A percentile compares a stretch with the other conserved stretches of the same genome.
Conservation (phyloP, 169 alveolate genomes). For the Perkinsus olseni region DNA sequence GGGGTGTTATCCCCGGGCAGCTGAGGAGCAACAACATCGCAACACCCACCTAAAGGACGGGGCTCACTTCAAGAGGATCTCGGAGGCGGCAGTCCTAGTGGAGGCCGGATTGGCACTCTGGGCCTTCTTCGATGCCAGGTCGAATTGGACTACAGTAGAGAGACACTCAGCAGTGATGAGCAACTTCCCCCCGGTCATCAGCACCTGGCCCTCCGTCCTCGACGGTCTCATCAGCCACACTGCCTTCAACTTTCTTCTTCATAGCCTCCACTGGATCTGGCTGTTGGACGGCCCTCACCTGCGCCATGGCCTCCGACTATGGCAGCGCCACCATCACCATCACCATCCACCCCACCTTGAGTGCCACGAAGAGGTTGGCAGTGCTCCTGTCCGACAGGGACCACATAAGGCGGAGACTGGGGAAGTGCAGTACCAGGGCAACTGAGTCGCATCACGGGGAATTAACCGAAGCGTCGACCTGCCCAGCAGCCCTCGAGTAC, state of each 20-base stretch:
- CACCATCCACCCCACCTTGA: not conserved
- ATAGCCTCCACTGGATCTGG: not conserved
- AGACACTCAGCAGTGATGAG: not conserved
- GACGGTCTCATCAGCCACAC: not conserved
- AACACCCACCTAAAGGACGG: not conserved
- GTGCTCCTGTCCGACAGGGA: not conserved
- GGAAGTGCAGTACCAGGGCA: not conserved
- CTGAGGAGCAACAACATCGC: not conserved
- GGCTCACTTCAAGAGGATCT: not conserved
- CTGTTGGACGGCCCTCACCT: not conserved
- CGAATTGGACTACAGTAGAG: not conserved
- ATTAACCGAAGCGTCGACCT: not conserved
- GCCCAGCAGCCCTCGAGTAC: not conserved
- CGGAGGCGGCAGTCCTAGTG: not conserved
- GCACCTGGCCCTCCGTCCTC: not conserved
- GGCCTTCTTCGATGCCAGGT: not conserved
- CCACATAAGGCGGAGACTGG: not conserved
- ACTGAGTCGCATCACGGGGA: not conserved
- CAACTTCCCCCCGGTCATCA: not conserved
- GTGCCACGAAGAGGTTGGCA: not conserved
- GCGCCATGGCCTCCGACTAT: not conserved
- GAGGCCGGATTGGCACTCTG: not conserved
- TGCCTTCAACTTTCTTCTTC: not conserved
- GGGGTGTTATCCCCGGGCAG: not conserved
- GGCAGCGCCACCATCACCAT: not conserved